Evolutionary conservation across 306 rosid species (phyloP), one percentile per base, ranked within the genome.

Genomic region (Mimosa bimucronata): DNA sequence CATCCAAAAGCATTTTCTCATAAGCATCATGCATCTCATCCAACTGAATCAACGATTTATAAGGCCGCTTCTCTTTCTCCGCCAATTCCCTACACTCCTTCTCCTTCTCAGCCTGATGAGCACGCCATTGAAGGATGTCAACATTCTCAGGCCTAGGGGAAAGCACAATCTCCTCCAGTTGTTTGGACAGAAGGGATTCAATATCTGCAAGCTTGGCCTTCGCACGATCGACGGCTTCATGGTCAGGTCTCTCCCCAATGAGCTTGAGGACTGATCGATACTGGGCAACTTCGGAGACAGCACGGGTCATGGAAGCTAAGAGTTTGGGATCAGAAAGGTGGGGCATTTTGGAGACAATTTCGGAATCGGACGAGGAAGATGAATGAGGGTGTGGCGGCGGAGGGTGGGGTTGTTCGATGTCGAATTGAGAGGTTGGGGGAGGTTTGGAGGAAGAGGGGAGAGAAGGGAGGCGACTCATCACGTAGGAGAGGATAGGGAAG

Each of bases 11-110:
- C 34, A 95, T 85, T 84, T 83, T 93, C 79, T 81, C 93, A 81
- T 95, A 95, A 5, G 96, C 83, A 0, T 67, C 90, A 76, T 93
- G 98, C 97, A 93, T 89, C 74, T 91, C 92, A 6, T 95, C 98
- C 62, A 90, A 79, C 87, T 91, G 96, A 9, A 95, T 14, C 34
- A 95, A 50, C 0, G 89, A 87, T 29, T 80, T 91, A 64, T 69
- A 87, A 15, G 25, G 16, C 64, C 86, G 88, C 77, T 41, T 87
- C 79, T 93, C 98, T 41, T 70, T 88, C 64, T 95, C 99, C 19
- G 88, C 82, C 48, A 73, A 37, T 13, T 85, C 79, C 83, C 90
- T 86, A 61, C 74, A 78, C 79, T 80, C 77, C 18, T 34, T 86
- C 85, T 92, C 98, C 13, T 46, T 83, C 26, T 88, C 88, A 0